phyloP scores from a whole-genome alignment of 805 yeast genomes.

The Saccharomycopsis fermentans region DNA sequence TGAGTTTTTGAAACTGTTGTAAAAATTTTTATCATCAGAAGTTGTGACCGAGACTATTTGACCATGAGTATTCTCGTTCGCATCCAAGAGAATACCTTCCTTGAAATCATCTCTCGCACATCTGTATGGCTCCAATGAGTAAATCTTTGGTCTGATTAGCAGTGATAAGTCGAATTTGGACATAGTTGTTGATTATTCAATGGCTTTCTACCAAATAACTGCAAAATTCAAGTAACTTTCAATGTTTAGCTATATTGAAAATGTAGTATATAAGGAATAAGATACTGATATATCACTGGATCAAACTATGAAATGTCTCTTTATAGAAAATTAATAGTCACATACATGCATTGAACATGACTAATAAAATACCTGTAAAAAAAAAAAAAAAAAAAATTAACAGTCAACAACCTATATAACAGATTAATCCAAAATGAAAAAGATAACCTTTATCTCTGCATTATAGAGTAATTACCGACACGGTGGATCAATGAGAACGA shows the following conservation, averaged over 20 bases:
- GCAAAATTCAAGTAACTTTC: no score
- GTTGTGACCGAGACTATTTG: constrained; percentile 44
- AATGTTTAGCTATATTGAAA: no score
- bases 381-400: neutral
- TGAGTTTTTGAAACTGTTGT: neutral
- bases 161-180: constrained; percentile 21
- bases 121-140: constrained; percentile 76
- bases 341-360: neutral
- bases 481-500: no score
- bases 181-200: neutral
- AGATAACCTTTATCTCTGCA: no score
- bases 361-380: neutral
- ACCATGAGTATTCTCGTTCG: constrained; percentile 93
- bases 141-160: constrained; percentile 78
- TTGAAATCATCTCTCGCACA: constrained; percentile 96
- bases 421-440: no score
- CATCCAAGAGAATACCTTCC: constrained; percentile 82
- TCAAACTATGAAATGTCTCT: neutral
- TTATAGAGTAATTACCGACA: no score
- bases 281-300: no score
- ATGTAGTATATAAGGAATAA: no score
- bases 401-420: no score
- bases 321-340: neutral
- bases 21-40: constrained; percentile 24
- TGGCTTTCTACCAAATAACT: no score